Evolutionary conservation across 176 grass and related monocot species (phyloP).

Genomic region (Aegilops umbellulata): DNA sequence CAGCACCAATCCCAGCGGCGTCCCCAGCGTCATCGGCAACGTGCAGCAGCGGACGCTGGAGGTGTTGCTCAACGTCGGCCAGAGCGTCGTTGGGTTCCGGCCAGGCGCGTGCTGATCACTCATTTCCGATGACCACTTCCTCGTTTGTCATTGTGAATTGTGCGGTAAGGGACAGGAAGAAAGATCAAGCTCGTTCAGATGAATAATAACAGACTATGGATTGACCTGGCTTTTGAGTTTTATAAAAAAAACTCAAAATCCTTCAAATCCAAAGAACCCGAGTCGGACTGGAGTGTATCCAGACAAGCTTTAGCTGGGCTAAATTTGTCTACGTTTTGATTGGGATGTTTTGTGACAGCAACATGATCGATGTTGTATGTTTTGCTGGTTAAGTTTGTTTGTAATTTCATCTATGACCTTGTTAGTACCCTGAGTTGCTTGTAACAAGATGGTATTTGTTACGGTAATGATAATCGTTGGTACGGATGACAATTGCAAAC

Average conservation of each 20-base stretch:
- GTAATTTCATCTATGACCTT: no score
- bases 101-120: slow-evolving; percentile 38
- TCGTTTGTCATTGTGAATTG: background rate
- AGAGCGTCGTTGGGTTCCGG: slow-evolving; percentile 40
- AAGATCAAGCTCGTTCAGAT: no score
- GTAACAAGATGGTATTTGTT: no score
- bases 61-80: slow-evolving; percentile 49
- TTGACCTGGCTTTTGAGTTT: background rate
- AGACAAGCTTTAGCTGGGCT: background rate
- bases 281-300: background rate
- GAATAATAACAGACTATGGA: background rate
- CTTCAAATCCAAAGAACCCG: background rate
- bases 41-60: slow-evolving; percentile 72
- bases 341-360: background rate
- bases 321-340: background rate
- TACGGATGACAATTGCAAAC: no score
- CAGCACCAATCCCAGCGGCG: background rate
- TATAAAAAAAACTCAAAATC: no score
- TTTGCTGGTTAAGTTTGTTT: background rate
- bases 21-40: slow-evolving; percentile 39
- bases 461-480: no score
- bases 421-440: no score
- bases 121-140: background rate
- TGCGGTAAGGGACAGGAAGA: background rate
- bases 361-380: background rate